Evolutionary conservation across 75 land plant genomes (phyloP), one percentile per base, ranked within the genome.

Genomic region (Cryptomeria japonica): DNA sequence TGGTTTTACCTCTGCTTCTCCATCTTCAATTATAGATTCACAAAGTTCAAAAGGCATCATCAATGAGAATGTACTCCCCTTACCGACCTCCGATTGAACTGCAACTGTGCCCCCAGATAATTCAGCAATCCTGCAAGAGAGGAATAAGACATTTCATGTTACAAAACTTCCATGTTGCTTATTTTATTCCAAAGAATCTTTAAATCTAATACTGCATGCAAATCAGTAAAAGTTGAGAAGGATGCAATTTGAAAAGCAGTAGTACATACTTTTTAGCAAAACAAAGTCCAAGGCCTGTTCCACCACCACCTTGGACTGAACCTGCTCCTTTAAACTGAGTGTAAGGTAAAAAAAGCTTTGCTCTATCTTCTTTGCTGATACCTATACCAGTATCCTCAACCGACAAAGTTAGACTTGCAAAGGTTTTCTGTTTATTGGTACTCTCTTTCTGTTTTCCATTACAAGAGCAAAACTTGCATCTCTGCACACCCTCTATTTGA

Each of bases 331-430:
- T 88, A 46, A 92, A 89, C 16, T 88, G 89, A 28, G 87, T 88
- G 46, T 92, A 91, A n/a, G 92, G 89, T 49, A 91, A 88, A 28
- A 92, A 92, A 14, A 84, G 87, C 58, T 44, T 91, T 76, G 75
- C 85, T 87, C 87, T 90, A 37, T 92, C 92, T 37, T 91, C 86
- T 3, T 82, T 84, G 51, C 86, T 85, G 18, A 90, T 92, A 39
- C 93, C 93, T 88, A 90, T 90, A 34, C 93, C 91, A 55, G 86
- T 90, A 82, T 92, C 93, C 53, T 92, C 90, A 44, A 92, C 91
- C 18, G 92, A 87, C 19, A 92, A 38, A 19, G 68, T 61, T 2
- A 91, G 32, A 39, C 79, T 90, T 6, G 84, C 89, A 78, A 90
- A 80, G 19, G 58, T 88, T 51, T 84, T 79, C 34, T 34, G 31